Evolutionary conservation across 805 yeast species (phyloP).

Genomic region (Cephaloascus fragrans): DNA sequence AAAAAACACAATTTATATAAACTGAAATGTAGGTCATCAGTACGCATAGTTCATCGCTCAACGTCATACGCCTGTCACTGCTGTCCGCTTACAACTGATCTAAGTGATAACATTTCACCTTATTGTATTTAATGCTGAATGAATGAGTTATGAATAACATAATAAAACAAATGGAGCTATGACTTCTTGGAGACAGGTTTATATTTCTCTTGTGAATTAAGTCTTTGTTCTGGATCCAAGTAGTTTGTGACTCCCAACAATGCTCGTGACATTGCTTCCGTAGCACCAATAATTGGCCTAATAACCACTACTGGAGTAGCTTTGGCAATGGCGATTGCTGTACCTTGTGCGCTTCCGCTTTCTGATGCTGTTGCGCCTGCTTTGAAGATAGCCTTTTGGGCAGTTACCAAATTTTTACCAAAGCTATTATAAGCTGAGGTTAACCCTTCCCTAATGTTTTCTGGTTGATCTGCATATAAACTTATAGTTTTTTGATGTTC

Average conservation of each 20-base stretch:
- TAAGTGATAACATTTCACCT: too few relatives aligned
- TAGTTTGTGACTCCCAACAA: slow-evolving; percentile 78
- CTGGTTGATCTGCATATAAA: slow-evolving; percentile 80
- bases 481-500: slow-evolving; percentile 41
- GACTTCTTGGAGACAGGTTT: slow-evolving; percentile 12
- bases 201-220: slow-evolving; percentile 59
- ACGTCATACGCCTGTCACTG: too few relatives aligned
- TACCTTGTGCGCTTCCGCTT: slow-evolving; percentile 57
- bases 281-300: slow-evolving; percentile 85
- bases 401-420: slow-evolving; percentile 56
- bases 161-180: too few relatives aligned
- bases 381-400: slow-evolving; percentile 50
- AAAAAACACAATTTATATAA: too few relatives aligned
- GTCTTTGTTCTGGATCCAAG: slow-evolving; percentile 55
- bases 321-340: slow-evolving; percentile 56
- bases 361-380: slow-evolving; percentile 55
- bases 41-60: too few relatives aligned
- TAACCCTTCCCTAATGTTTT: slow-evolving; percentile 59
- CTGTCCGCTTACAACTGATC: too few relatives aligned
- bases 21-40: too few relatives aligned
- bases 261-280: slow-evolving; percentile 80
- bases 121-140: too few relatives aligned
- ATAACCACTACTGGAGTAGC: slow-evolving; percentile 76
- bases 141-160: too few relatives aligned
- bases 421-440: slow-evolving; percentile 65